Conservation (phyloP, 306 rosid genomes). For the Begonia peltatifolia region DNA sequence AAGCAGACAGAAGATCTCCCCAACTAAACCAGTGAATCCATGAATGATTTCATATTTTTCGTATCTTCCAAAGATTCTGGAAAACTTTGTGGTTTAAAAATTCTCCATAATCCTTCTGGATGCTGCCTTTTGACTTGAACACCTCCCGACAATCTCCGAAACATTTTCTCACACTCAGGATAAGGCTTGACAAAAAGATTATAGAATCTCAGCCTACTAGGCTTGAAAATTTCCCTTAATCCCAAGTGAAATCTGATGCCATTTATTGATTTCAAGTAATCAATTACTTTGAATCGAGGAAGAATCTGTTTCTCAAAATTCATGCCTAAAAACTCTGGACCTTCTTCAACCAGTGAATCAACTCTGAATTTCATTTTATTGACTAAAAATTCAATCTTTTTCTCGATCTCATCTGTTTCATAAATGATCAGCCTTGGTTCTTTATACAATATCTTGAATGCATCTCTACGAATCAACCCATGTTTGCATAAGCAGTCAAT, state of each 20-base stretch:
- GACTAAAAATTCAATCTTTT: slow-evolving; percentile 56
- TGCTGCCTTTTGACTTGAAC: slow-evolving; percentile 29
- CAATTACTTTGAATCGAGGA: slow-evolving; percentile 56
- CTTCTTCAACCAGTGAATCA: slow-evolving; percentile 43
- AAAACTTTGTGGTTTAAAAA: slow-evolving; percentile 43
- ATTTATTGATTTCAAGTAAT: slow-evolving; percentile 54
- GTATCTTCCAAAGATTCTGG: slow-evolving; percentile 36
- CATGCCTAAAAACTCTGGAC: slow-evolving; percentile 67
- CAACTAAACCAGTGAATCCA: slow-evolving; percentile 37
- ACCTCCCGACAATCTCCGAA: slow-evolving; percentile 34
- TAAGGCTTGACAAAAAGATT: slow-evolving; percentile 82
- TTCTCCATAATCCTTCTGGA: slow-evolving; percentile 69
- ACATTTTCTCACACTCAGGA: slow-evolving; percentile 65
- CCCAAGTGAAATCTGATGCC: slow-evolving; percentile 54
- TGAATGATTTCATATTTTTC: slow-evolving; percentile 45
- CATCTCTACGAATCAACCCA: slow-evolving; percentile 55
- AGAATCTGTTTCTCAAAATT: slow-evolving; percentile 78
- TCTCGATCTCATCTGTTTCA: slow-evolving; percentile 40
- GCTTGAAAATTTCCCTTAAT: slow-evolving; percentile 55
- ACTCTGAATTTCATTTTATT: slow-evolving; percentile 40
- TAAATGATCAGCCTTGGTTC: slow-evolving; percentile 62
- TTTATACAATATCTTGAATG: slow-evolving; percentile 64
- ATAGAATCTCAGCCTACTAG: slow-evolving; percentile 67
- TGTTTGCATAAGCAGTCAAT: slow-evolving; percentile 58
- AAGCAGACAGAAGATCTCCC: neutral